phyloP scores from a whole-genome alignment of 2,329 filamentous ascomycete species.

The Aspergillus vadensis region DNA sequence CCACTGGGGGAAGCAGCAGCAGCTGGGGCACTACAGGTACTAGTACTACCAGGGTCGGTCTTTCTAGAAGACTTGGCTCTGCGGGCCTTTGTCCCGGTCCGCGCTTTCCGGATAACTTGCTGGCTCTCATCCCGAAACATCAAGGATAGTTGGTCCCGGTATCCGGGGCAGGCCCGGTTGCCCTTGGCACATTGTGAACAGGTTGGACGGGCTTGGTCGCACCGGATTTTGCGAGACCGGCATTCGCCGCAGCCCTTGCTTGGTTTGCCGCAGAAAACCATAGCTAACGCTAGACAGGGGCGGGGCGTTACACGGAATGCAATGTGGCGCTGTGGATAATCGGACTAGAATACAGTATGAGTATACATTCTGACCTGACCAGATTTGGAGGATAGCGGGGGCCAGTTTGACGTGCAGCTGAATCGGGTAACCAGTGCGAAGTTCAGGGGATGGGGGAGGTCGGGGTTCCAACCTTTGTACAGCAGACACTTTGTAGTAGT shows the following conservation, averaged over 20 bases:
- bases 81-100: conserved; percentile 45
- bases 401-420: conserved; percentile 2
- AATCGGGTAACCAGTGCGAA: conserved; percentile 23
- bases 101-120: conserved; percentile 61
- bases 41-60: conserved; percentile 5
- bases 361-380: neutral
- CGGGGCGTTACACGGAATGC: conserved; percentile 14
- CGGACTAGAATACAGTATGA: neutral
- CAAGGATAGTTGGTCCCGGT: conserved; percentile 64
- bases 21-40: no score
- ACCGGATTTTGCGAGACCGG: conserved; percentile 50
- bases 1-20: conserved; percentile 27
- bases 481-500: neutral
- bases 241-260: conserved; percentile 50
- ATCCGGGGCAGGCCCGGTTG: conserved; percentile 63
- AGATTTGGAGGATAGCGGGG: neutral
- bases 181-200: conserved; percentile 65
- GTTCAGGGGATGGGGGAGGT: conserved; percentile 2
- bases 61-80: conserved; percentile 19
- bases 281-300: conserved; percentile 30
- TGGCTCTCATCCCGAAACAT: conserved; percentile 69
- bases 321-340: neutral
- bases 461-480: neutral
- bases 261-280: conserved; percentile 48
- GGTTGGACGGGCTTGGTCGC: conserved; percentile 62